phyloP scores from a whole-genome alignment of 78 protist genomes.

The Dictyostelium firmibasis region DNA sequence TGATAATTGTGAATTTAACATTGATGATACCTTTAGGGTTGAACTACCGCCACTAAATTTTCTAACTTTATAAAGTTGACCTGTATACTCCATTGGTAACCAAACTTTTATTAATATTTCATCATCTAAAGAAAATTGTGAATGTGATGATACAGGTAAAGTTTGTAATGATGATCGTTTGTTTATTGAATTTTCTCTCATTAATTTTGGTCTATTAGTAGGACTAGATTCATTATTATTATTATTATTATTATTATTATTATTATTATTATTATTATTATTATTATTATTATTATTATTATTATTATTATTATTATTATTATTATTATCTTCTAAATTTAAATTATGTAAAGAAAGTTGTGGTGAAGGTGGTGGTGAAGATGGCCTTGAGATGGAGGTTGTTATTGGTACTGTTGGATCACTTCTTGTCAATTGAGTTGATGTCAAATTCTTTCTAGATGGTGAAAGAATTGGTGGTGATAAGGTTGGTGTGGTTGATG shows the following conservation, averaged over 20 bases:
- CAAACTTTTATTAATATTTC: slow-evolving; percentile 50
- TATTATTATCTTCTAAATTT: not conserved
- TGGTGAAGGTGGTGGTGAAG: slow-evolving; percentile 3
- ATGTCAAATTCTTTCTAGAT: not conserved
- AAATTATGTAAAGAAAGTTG: not conserved
- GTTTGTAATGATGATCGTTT: slow-evolving; percentile 16
- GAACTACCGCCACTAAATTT: slow-evolving; percentile 55
- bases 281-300: not conserved
- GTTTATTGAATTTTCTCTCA: not conserved
- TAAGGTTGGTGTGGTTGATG: not conserved
- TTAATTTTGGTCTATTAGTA: not conserved
- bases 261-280: not conserved
- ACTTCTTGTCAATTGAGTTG: not conserved
- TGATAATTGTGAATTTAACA: slow-evolving; percentile 48
- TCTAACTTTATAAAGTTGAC: slow-evolving; percentile 43
- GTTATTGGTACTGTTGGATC: not conserved
- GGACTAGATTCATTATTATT: not conserved
- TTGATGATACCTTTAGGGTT: not conserved
- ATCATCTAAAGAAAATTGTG: not conserved
- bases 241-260: not conserved
- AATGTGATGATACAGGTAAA: not conserved
- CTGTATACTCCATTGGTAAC: slow-evolving; percentile 71
- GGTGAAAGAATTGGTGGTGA: not conserved
- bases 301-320: not conserved
- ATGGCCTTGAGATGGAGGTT: not conserved